Evolutionary conservation across 2,329 filamentous ascomycete species (phyloP), one percentile per base, ranked within the genome.

Genomic region (Truncatella angustata): DNA sequence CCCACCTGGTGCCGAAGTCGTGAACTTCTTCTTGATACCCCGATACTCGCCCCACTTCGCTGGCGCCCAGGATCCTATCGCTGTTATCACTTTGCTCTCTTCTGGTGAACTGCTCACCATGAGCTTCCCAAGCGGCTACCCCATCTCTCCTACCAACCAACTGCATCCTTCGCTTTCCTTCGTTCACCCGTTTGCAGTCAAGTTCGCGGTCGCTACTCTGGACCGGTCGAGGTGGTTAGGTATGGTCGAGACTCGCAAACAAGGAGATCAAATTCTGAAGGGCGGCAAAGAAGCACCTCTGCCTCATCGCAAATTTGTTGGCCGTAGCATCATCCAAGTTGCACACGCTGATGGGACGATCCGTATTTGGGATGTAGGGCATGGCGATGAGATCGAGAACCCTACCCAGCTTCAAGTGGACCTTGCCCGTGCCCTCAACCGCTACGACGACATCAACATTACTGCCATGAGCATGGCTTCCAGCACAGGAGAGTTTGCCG

Each of bases 371-470:
- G 94, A 99, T 69, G 84, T 87, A 18, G 94, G 94, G 0, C 89
- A 96, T 63, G 89, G 85, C 12, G 94, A 99, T 64, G 90, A 97
- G 63, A 88, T 99, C 47, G 94, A 99, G 69, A 97, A 97, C 62
- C 79, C 84, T 11, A 77, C 78, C 4, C 79, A 90, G 49, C 74
- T 97, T 21, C 93, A 99, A 71, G 85, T 96, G 5, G 93, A 99
- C 63, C 77, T 97, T 34, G 87, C 89, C 5, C 82, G 90, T 57
- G 90, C 93, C 2, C 76, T 97, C 4, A 88, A 87, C 49, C 84
- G 90, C n/a, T 87, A 82, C 54, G 84, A 90, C 3, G 82, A 90
- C 56, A 77, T 97, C 11, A 86, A 90, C 43, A 81, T 97, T 9
- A 86, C 87, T 0, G 76, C 82, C n/a, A 87, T 93, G 72, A 91